Evolutionary conservation across 331 rosid genomes (phyloP).

Genomic region (Rosa hybrid): DNA sequence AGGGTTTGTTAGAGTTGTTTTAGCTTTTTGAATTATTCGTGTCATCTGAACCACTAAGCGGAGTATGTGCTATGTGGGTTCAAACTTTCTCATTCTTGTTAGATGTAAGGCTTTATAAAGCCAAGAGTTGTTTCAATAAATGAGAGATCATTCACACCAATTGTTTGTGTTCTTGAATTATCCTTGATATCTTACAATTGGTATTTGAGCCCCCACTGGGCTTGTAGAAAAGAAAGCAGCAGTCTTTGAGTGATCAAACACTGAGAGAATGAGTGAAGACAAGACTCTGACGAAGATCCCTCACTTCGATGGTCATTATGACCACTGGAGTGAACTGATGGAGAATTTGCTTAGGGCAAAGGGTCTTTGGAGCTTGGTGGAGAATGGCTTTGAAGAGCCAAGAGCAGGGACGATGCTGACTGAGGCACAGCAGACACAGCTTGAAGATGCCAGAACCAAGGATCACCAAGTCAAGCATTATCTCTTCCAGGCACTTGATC

Average conservation of each 20-base stretch:
- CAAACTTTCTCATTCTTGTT: no score
- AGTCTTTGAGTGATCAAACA: background rate
- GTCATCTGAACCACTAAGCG: no score
- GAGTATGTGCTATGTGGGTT: no score
- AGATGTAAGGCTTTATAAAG: no score
- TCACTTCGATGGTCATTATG: background rate
- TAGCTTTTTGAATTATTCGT: no score
- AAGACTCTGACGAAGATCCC: background rate
- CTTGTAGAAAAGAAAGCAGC: background rate
- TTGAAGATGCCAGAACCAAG: background rate
- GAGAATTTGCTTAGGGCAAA: background rate
- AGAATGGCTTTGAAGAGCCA: background rate
- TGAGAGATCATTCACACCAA: background rate
- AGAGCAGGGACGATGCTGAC: background rate
- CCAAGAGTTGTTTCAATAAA: background rate
- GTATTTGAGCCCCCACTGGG: background rate
- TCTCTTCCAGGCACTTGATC: background rate
- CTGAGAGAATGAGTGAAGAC: background rate
- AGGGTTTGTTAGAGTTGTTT: background rate
- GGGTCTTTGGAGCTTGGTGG: background rate
- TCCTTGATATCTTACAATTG: background rate
- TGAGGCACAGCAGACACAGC: background rate
- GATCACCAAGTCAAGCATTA: background rate
- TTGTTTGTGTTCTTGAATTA: no score
- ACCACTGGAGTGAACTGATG: background rate